Conservation (phyloP, 1,284 basidiomycete species). For the Cutaneotrichosporon cyanovorans region DNA sequence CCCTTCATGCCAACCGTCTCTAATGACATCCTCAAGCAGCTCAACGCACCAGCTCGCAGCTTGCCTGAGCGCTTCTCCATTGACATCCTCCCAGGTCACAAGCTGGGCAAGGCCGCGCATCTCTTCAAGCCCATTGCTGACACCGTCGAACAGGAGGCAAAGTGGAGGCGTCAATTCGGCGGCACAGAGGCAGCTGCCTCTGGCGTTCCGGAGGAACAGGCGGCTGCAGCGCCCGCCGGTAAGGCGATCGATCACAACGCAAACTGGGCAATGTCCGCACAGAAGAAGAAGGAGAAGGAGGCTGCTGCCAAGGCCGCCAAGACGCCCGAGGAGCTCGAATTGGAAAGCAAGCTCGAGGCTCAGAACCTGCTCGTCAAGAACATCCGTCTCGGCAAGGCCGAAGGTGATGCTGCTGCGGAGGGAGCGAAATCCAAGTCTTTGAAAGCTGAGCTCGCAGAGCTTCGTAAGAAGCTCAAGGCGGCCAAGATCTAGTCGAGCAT, state of each 20-base stretch:
- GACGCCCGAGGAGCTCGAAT: conserved; percentile 44
- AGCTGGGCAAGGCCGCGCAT: conserved; percentile 76
- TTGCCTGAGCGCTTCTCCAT: conserved; percentile 61
- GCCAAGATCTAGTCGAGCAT: conserved; percentile 10
- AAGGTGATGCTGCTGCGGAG: conserved; percentile 49
- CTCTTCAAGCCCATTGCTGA: conserved; percentile 87
- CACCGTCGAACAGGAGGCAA: conserved; percentile 61
- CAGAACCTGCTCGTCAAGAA: conserved; percentile 66
- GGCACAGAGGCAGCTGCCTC: conserved; percentile 47
- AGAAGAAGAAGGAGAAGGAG: conserved; percentile 31
- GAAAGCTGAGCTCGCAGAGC: conserved; percentile 59
- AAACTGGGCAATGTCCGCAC: conserved; percentile 24
- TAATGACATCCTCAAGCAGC: conserved; percentile 71
- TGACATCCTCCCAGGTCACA: conserved; percentile 82
- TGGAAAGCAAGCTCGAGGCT: conserved; percentile 57
- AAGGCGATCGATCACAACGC: conserved; percentile 27
- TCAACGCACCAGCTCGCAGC: conserved; percentile 78
- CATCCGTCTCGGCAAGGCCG: conserved; percentile 58
- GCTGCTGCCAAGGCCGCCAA: conserved; percentile 36
- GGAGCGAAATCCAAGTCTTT: conserved; percentile 52
- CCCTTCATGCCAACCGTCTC: conserved; percentile 96
- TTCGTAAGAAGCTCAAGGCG: conserved; percentile 42
- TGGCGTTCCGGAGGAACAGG: conserved; percentile 28
- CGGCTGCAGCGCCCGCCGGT: not conserved
- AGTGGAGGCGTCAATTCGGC: conserved; percentile 75